Percentiles rank a stretch among this genome's conserved stretches.
Conservation (phyloP, 2,329 filamentous ascomycete species). For the Fusarium cyanostomum region DNA sequence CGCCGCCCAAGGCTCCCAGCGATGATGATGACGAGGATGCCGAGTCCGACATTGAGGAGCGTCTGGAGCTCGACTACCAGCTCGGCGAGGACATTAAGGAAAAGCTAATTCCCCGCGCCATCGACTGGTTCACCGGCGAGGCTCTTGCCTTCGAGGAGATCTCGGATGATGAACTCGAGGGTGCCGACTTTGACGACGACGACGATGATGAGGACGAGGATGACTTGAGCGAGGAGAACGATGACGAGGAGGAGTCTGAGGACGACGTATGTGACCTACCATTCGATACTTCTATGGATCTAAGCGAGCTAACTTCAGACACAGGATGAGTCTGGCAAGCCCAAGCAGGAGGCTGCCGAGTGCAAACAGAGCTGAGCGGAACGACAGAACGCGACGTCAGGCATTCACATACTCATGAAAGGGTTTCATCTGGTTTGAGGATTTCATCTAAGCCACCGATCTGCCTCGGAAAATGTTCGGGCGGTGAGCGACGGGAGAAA, state of each 20-base stretch:
- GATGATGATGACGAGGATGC: conserved; percentile 78
- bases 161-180: conserved; percentile 82
- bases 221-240: conserved; percentile 83
- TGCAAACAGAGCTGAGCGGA: conserved; percentile 88
- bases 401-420: conserved; percentile 38
- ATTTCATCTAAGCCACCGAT: conserved; percentile 39
- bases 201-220: conserved; percentile 95
- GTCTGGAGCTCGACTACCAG: conserved; percentile 97
- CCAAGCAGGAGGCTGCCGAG: conserved; percentile 92
- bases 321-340: conserved; percentile 87
- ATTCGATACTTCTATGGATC: neutral
- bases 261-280: conserved; percentile 70
- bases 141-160: conserved; percentile 96
- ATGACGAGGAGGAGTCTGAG: conserved; percentile 83
- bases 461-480: conserved; percentile 29
- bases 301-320: conserved; percentile 25
- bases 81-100: conserved; percentile 99
- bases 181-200: conserved; percentile 86
- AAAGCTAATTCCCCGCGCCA: conserved; percentile 97
- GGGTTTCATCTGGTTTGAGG: conserved; percentile 36
- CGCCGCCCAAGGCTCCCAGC: conserved; percentile 85
- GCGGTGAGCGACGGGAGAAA: conserved; percentile 39
- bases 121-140: conserved; percentile 99
- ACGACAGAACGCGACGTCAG: conserved; percentile 48
- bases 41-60: conserved; percentile 93